Conservation (phyloP, 306 rosid species). For the Sphenostylis stenocarpa region DNA sequence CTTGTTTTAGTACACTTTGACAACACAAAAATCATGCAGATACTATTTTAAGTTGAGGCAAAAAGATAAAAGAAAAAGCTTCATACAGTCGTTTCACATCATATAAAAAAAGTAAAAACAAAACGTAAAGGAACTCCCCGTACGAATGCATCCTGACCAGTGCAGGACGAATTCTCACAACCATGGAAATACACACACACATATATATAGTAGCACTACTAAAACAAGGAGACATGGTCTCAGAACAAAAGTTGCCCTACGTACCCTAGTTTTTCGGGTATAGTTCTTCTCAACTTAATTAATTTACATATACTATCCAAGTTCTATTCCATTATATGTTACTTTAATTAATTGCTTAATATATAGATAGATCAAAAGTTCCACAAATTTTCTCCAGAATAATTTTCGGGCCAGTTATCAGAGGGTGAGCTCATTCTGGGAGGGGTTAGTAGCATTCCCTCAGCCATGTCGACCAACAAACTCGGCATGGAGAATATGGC, state of each 20-base stretch:
- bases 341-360: neutral
- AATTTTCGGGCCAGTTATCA: constrained; percentile 42
- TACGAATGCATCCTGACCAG: neutral
- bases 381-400: constrained; percentile 62
- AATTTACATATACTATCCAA: neutral
- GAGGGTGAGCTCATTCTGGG: constrained; percentile 66
- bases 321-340: neutral
- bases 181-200: neutral
- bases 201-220: neutral
- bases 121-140: neutral
- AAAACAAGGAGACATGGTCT: neutral
- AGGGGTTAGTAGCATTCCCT: constrained; percentile 89
- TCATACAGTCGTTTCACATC: neutral
- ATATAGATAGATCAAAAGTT: constrained; percentile 24
- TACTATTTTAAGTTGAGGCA: neutral
- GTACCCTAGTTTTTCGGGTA: neutral
- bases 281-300: neutral
- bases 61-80: neutral
- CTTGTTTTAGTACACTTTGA: neutral
- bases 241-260: neutral
- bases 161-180: neutral
- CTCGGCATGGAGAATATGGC: constrained; percentile 81
- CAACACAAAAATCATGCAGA: neutral
- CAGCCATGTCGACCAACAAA: constrained; percentile 85
- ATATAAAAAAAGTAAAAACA: neutral